Percentiles rank a stretch among this genome's conserved stretches.
These are phyloP conservation scores for Neodidymelliopsis sp. DNA, from an alignment of 2,329 filamentous ascomycete genomes.

Conservation along the genomic window DNA sequence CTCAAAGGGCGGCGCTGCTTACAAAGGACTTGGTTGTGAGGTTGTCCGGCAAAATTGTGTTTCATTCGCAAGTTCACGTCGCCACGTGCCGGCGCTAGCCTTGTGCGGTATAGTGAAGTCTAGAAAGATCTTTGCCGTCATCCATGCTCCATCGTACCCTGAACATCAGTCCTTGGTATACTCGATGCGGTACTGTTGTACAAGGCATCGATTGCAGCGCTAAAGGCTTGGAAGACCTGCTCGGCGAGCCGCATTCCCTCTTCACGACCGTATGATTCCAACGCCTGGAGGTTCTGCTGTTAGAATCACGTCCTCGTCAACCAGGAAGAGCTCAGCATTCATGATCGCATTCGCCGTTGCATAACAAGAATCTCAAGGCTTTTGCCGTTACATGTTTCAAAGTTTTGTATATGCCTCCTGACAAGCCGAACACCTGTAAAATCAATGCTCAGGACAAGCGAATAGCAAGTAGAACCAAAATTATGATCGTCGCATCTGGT, in stretches of 20 bases:
- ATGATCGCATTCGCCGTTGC: too few species aligned
- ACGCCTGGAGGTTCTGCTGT: too few species aligned
- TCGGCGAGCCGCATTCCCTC: background rate
- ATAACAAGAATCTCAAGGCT: too few species aligned
- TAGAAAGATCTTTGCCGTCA: constrained; percentile 6
- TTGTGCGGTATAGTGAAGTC: background rate
- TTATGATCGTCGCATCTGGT: too few species aligned
- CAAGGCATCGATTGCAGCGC: constrained; percentile 26
- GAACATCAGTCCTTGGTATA: constrained; percentile 25
- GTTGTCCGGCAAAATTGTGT: constrained; percentile 2
- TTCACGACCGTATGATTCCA: background rate
- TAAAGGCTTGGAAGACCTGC: constrained; percentile 31
- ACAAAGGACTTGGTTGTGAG: constrained; percentile 3
- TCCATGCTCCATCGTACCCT: constrained; percentile 4
- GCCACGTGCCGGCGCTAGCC: constrained; percentile 14
- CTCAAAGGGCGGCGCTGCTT: background rate
- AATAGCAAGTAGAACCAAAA: too few species aligned
- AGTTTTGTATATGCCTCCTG: too few species aligned
- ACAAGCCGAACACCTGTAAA: too few species aligned
- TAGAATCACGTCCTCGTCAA: too few species aligned
- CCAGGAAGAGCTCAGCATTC: too few species aligned
- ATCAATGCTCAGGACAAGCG: too few species aligned
- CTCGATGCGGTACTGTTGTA: constrained; percentile 20
- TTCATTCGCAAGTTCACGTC: background rate
- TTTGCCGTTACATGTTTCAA: too few species aligned